Percentiles rank a stretch among this genome's conserved stretches.
Evolutionary conservation across 176 grass and related monocot genomes (phyloP).

Genomic region (Elymus sibiricus): DNA sequence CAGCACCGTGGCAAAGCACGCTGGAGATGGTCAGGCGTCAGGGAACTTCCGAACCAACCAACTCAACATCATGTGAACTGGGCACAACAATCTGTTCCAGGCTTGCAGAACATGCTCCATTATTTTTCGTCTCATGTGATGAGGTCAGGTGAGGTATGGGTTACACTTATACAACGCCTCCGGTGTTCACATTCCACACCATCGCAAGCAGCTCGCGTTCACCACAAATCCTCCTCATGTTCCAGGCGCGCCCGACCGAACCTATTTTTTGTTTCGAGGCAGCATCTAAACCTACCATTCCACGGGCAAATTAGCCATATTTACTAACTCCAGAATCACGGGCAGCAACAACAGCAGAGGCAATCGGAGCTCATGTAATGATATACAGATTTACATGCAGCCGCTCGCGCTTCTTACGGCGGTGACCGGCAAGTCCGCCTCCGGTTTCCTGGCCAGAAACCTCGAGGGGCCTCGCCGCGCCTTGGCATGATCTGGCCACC

Average conservation of each 20-base stretch:
- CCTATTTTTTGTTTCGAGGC: not conserved
- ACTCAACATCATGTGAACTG: not conserved
- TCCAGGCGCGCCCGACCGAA: conserved; percentile 18
- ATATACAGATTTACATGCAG: conserved; percentile 54
- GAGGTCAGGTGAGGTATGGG: not conserved
- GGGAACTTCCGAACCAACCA: not conserved
- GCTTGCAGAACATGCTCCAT: not conserved
- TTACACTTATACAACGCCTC: not conserved
- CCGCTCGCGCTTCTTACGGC: not conserved
- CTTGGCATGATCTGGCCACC: conserved; percentile 7
- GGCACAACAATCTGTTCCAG: not conserved
- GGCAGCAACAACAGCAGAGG: conserved; percentile 40
- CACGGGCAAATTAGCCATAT: conserved; percentile 33
- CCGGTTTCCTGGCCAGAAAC: conserved; percentile 12
- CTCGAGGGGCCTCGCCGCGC: conserved; percentile 5
- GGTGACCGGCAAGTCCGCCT: not conserved
- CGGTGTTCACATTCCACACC: conserved; percentile 8
- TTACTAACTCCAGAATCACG: conserved; percentile 33
- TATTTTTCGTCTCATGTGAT: not conserved
- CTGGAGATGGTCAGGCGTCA: no score
- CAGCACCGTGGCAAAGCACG: no score
- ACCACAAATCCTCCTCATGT: not conserved
- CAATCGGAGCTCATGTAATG: conserved; percentile 27
- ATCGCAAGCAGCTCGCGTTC: not conserved
- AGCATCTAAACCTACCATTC: conserved; percentile 7